Evolutionary conservation across 768 basidiomycete genomes (phyloP), one percentile per base, ranked within the genome.

Genomic region (Daedaleopsis sinensis): DNA sequence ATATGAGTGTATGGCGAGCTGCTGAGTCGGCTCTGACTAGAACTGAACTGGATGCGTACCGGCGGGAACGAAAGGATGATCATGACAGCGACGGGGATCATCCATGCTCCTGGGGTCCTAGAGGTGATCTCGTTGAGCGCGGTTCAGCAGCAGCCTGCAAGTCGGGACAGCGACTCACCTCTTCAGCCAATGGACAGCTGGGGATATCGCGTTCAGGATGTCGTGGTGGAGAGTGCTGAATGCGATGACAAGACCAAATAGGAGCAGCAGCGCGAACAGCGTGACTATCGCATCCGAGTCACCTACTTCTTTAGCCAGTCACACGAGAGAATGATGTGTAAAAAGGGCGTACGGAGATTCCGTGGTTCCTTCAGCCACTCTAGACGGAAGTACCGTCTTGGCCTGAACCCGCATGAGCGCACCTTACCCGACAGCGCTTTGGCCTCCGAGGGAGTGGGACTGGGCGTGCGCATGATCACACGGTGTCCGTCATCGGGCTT

Each of bases 161-260:
- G n/a, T n/a, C n/a, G n/a, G n/a, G n/a, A n/a, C n/a, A n/a, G n/a
- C n/a, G n/a, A n/a, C n/a, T n/a, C n/a, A 88, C 86, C 72, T 71
- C 66, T 87, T 82, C 65, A 93, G 74, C 84, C 83, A 85, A 23
- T 79, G 75, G 0, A 89, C 87, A 5, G 80, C 78, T 0, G 90
- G 90, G n/a, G 78, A 83, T 55, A 94, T 76, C 82, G 81, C 84
- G 9, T 80, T 55, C 3, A 93, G 86, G 64, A 94, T 92, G 78
- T 74, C 68, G 19, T 73, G 71, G 66, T 82, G 79, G 65, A 77
- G 77, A 19, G 77, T 62, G 7, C 75, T 73, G 70, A 80, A 71
- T 39, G 80, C 69, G 23, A 70, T 68, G 18, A 78, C 27, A 48
- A 74, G 67, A 10, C 74, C 57, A 9, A 77, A 70, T 53, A 68